Base-by-base conservation (phyloP, 1,139 yeast species). In the Diutina siamensis region DNA sequence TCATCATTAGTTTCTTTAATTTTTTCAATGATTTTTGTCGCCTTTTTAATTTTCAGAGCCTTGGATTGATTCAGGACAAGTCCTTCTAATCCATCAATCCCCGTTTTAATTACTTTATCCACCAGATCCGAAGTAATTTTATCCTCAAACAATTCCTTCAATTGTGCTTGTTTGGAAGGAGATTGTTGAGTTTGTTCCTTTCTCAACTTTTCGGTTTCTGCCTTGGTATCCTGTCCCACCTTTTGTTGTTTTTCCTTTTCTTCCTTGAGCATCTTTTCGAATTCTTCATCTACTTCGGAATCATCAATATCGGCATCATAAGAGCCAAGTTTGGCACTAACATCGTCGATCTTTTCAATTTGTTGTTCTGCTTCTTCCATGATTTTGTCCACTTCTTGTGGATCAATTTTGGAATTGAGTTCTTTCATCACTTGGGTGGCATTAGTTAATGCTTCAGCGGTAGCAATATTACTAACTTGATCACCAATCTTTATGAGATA, bases 371-470 rank as follows among this genome's bases (percentile, higher is more conserved):
- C 25, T 8, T 17, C 25, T 21, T 38, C 42, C 4, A 9, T 10
- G 5, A 38, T 15, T 3, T 17, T 25, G n/a, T 22, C 28, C 2
- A 38, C 32, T 4, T 25, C 20, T 4, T 38, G 32, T 8, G 15
- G 25, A 25, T 38, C 32, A 22, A 38, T 15, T 17, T 25, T 18
- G 18, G 31, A 27, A 17, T 38, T 38, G 42, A 25, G 33, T 15
- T 38, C 31, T 27, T 38, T 38, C 42, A 38, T 38, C 9, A 19
- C 42, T 17, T 21, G 32, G 8, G 42, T n/a, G 12, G 42, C 42
- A 15, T 22, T 20, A 13, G 21, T 15, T 32, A 38, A 21, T 4
- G 21, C 42, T 10, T 38, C 20, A 15, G 22, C 20, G 3, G 10
- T 25, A 12, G 33, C 32, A 8, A 38, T 25, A 25, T 38, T 38